These are phyloP conservation scores for Myriosclerotinia duriaeana DNA, from an alignment of 2,329 filamentous ascomycete genomes.

Conservation along the genomic window DNA sequence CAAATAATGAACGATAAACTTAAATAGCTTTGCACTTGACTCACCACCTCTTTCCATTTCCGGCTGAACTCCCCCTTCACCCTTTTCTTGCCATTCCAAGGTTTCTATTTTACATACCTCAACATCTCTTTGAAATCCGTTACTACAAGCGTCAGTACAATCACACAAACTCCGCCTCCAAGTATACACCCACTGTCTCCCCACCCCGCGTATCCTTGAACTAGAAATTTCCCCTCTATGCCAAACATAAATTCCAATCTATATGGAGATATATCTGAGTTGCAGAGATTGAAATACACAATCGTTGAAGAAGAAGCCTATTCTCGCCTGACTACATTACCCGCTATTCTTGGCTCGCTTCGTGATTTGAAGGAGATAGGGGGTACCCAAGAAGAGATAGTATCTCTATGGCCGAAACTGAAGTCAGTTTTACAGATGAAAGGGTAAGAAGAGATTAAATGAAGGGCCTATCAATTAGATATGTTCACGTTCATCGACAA, in stretches of 20 bases:
- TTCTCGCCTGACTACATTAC: conserved; percentile 4
- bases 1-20: background rate
- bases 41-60: background rate
- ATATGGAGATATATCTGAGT: background rate
- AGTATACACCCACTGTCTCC: background rate
- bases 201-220: conserved; percentile 2
- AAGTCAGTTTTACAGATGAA: background rate
- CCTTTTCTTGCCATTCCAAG: background rate
- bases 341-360: background rate
- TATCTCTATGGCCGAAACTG: background rate
- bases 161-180: background rate
- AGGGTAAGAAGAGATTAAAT: background rate
- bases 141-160: background rate
- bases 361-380: conserved; percentile 5
- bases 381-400: background rate
- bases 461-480: background rate
- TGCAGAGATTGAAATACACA: background rate
- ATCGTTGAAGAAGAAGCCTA: background rate
- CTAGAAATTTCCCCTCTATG: background rate
- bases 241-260: conserved; percentile 7
- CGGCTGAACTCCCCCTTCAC: background rate
- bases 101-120: background rate
- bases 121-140: background rate
- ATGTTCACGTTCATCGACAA: background rate
- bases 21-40: background rate